Percentiles rank a stretch among this genome's conserved stretches.
Conservation (phyloP, 1,139 yeast genomes). For the Candida frijolesensis region DNA sequence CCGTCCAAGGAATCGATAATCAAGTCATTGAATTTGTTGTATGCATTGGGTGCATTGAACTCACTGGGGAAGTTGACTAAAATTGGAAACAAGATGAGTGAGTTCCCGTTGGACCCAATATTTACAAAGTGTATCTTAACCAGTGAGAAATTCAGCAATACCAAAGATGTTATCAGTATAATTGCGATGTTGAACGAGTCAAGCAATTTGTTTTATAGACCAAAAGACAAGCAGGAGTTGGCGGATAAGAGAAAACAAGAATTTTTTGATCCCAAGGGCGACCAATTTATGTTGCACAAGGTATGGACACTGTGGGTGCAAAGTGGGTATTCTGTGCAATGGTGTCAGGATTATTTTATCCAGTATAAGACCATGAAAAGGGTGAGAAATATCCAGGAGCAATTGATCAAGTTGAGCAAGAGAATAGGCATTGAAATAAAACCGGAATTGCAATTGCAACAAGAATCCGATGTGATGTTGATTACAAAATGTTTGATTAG, state of each 20-base stretch:
- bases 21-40: slow-evolving; percentile 95
- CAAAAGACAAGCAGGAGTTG: slow-evolving; percentile 81
- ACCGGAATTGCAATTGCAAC: slow-evolving; percentile 17
- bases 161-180: slow-evolving; percentile 84
- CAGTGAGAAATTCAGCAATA: slow-evolving; percentile 81
- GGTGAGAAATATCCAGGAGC: slow-evolving; percentile 84
- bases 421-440: slow-evolving; percentile 52
- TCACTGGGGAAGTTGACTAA: slow-evolving; percentile 92
- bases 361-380: slow-evolving; percentile 80
- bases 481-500: slow-evolving; percentile 72
- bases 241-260: slow-evolving; percentile 90
- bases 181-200: slow-evolving; percentile 94
- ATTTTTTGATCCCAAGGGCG: slow-evolving; percentile 95
- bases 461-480: slow-evolving; percentile 25
- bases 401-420: slow-evolving; percentile 81
- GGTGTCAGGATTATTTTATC: slow-evolving; percentile 92
- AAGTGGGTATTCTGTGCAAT: slow-evolving; percentile 64
- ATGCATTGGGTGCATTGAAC: slow-evolving; percentile 84
- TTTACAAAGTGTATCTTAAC: slow-evolving; percentile 81
- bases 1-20: slow-evolving; percentile 99
- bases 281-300: slow-evolving; percentile 86
- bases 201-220: slow-evolving; percentile 86
- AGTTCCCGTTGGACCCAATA: slow-evolving; percentile 95
- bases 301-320: slow-evolving; percentile 84
- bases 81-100: slow-evolving; percentile 85